Percentiles rank a stretch among this genome's conserved stretches.
Conservation (phyloP, 2,329 filamentous ascomycete species). For the Conoideocrella luteorostrata region DNA sequence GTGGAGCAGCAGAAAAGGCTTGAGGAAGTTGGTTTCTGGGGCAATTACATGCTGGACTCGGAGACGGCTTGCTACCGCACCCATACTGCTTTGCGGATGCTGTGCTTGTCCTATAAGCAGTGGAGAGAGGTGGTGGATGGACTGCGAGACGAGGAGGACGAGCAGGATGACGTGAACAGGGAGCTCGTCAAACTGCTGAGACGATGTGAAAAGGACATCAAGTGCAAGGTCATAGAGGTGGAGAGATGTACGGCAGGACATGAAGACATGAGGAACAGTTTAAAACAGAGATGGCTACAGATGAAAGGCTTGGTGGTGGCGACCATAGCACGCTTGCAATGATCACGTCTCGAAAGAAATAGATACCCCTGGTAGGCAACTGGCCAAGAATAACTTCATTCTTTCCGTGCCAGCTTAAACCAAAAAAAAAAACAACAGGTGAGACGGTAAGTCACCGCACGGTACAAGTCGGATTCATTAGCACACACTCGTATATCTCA, state of each 20-base stretch:
- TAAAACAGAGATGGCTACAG: slow-evolving; percentile 20
- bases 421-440: too few species aligned
- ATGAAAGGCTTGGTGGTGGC: slow-evolving; percentile 17
- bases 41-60: slow-evolving; percentile 44
- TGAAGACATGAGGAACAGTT: slow-evolving; percentile 16
- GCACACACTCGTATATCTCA: too few species aligned
- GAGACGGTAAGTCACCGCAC: too few species aligned
- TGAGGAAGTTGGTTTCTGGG: slow-evolving; percentile 41
- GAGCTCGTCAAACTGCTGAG: slow-evolving; percentile 32
- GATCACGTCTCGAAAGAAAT: too few species aligned
- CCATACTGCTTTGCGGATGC: slow-evolving; percentile 42
- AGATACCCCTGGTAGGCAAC: too few species aligned
- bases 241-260: slow-evolving; percentile 22
- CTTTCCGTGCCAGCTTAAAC: too few species aligned
- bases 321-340: slow-evolving; percentile 12
- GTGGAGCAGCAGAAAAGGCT: slow-evolving; percentile 30
- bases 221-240: slow-evolving; percentile 23
- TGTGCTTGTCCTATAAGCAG: slow-evolving; percentile 27
- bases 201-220: slow-evolving; percentile 28
- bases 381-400: too few species aligned
- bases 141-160: slow-evolving; percentile 38
- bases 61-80: slow-evolving; percentile 48
- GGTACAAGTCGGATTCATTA: too few species aligned
- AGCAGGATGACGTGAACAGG: slow-evolving; percentile 30
- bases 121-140: slow-evolving; percentile 41